Base-by-base conservation (phyloP, 2,329 filamentous ascomycete genomes). In the Calonectria fujianensis region DNA sequence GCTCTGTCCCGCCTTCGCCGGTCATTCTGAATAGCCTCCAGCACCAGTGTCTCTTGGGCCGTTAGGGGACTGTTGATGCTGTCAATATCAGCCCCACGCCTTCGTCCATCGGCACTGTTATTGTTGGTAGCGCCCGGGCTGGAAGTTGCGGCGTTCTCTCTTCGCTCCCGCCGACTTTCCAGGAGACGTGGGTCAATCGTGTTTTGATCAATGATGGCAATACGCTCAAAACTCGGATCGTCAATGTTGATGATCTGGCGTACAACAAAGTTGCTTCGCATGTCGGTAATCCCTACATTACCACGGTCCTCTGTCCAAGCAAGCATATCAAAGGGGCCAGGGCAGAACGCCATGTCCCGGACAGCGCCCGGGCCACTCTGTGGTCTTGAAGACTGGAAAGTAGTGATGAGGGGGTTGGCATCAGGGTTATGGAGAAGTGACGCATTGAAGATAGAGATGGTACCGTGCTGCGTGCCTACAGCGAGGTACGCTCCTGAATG, bases 281-380 rank as follows among this genome's bases (percentile, higher is more conserved):
- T 86, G 83, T 97, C 95, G 7, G 93, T 93, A 50, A 96, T 88
- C 48, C 94, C 95, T 20, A 96, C 88, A 71, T 92, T 89, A 4
- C 93, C 94, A 76, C 94, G 93, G 80, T 98, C 95, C 84, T 99
- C 97, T 11, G 96, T 95, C 96, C 97, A 98, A 9, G 97, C 94
- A 51, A 99, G 87, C 24, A 99, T 90, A 82, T 98, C 96, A 88
- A 94, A 96, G 0, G 96, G 95, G 1, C 94, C 94, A 0, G 96
- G 96, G 6, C 95, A 96, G 83, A 99, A 99, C 1, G 94, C 90
- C 94, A 98, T 97, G 75, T 96, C 95, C 75, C 97, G 91, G 69
- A 98, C 93, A 39, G 96, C 96, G 54, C 96, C 96, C 27, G 91
- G 89, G 29, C 91, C 90, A n/a, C 88, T 89, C 74, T 91, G 90